Evolutionary conservation across 495 filamentous ascomycete genomes (phyloP).

Genomic region (Aspergillus bertholletiae): DNA sequence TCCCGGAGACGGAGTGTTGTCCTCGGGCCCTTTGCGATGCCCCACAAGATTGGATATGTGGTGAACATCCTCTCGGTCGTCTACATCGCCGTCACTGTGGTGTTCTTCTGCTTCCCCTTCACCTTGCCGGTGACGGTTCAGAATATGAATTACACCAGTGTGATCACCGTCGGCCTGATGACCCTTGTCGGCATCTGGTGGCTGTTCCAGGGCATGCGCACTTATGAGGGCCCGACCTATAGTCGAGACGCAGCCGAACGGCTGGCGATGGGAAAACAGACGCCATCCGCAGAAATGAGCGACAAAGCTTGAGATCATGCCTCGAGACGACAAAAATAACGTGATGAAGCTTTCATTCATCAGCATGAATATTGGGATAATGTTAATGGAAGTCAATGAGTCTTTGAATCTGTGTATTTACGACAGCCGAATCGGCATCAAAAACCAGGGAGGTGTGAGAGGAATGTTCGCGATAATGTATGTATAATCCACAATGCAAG

Average conservation of each 20-base stretch:
- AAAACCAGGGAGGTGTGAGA: too few species aligned
- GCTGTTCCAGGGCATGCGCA: slow-evolving; percentile 37
- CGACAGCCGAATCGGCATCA: too few species aligned
- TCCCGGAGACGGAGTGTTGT: slow-evolving; percentile 60
- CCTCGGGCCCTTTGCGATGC: slow-evolving; percentile 68
- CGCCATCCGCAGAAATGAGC: not conserved
- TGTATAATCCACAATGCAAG: too few species aligned
- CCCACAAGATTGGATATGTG: slow-evolving; percentile 54
- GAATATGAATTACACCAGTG: slow-evolving; percentile 70
- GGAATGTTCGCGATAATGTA: too few species aligned
- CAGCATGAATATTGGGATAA: too few species aligned
- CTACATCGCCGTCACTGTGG: slow-evolving; percentile 49
- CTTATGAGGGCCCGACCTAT: slow-evolving; percentile 33
- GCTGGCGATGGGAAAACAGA: not conserved
- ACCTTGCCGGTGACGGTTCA: slow-evolving; percentile 48
- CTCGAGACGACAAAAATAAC: too few species aligned
- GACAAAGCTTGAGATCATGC: not conserved
- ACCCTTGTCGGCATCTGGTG: slow-evolving; percentile 40
- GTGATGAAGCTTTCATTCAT: too few species aligned
- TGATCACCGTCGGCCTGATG: slow-evolving; percentile 61
- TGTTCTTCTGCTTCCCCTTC: slow-evolving; percentile 80
- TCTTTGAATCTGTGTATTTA: too few species aligned
- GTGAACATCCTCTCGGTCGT: slow-evolving; percentile 52
- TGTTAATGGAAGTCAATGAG: too few species aligned
- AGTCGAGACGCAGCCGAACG: slow-evolving; percentile 20